phyloP scores from a whole-genome alignment of 805 yeast species.

The Ogataea ramenticola region DNA sequence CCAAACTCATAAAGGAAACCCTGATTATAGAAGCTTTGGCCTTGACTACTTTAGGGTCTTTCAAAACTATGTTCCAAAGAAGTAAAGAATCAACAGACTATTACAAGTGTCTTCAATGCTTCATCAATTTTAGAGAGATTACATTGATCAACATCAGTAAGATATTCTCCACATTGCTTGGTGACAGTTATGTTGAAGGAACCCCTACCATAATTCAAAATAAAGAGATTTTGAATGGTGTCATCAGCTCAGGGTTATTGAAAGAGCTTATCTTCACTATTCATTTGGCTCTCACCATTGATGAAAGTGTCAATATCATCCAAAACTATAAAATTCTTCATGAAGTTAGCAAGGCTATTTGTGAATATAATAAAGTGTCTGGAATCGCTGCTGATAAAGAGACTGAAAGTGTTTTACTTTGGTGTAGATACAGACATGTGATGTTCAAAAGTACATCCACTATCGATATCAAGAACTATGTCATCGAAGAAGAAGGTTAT shows the following conservation, averaged over 20 bases:
- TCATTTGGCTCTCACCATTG: conserved; percentile 22
- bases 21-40: conserved; percentile 19
- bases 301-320: conserved; percentile 21
- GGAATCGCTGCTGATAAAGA: conserved; percentile 9
- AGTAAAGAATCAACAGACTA: conserved; percentile 22
- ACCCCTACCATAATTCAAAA: conserved; percentile 6
- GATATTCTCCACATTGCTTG: conserved; percentile 14
- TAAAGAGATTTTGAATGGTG: conserved; percentile 9
- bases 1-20: conserved; percentile 17
- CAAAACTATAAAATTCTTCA: conserved; percentile 19
- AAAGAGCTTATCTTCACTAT: conserved; percentile 20
- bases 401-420: conserved; percentile 15
- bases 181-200: conserved; percentile 5
- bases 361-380: conserved; percentile 8
- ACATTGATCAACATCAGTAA: conserved; percentile 13
- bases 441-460: conserved; percentile 43
- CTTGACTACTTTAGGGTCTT: conserved; percentile 18
- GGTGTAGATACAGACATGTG: conserved; percentile 27
- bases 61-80: conserved; percentile 16
- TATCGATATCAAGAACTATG: conserved; percentile 39
- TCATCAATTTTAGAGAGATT: conserved; percentile 20
- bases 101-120: conserved; percentile 13
- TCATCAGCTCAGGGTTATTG: conserved; percentile 16
- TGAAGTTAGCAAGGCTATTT: conserved; percentile 17
- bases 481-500: conserved; percentile 35